These are phyloP conservation scores for Penicillium sp. DNA, from an alignment of 2,329 filamentous ascomycete species.

Conservation along the genomic window DNA sequence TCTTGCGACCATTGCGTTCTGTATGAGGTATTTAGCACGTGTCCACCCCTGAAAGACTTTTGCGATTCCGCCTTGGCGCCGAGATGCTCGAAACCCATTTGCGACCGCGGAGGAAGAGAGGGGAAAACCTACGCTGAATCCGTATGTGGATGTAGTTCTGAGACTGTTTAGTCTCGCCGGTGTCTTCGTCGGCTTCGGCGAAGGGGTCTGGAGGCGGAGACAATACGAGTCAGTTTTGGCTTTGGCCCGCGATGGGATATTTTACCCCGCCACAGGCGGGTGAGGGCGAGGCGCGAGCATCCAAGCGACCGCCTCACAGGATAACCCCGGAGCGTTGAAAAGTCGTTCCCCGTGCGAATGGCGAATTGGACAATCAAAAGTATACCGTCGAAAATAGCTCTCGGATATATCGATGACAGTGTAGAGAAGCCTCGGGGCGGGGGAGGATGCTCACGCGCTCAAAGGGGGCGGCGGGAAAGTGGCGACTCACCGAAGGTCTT, in stretches of 20 bases:
- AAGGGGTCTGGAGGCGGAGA: slow-evolving; percentile 72
- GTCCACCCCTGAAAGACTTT: not conserved
- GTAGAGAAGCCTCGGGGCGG: not conserved
- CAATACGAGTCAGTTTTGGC: slow-evolving; percentile 29
- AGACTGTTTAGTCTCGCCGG: slow-evolving; percentile 87
- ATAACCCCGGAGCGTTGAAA: not conserved
- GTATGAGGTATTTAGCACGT: slow-evolving; percentile 24
- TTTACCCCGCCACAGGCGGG: slow-evolving; percentile 32
- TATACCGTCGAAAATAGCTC: too few relatives aligned
- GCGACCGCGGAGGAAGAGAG: not conserved
- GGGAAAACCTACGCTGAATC: slow-evolving; percentile 77
- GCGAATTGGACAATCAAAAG: not conserved
- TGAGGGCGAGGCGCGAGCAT: not conserved
- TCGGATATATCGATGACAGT: too few relatives aligned
- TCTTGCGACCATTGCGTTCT: slow-evolving; percentile 99
- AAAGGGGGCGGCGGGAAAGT: slow-evolving; percentile 14
- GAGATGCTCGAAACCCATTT: slow-evolving; percentile 2
- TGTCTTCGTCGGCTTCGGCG: slow-evolving; percentile 99
- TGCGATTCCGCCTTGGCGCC: slow-evolving; percentile 3
- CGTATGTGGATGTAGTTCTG: slow-evolving; percentile 99
- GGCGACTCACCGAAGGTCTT: slow-evolving; percentile 76
- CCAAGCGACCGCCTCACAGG: not conserved
- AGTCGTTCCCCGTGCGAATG: too few relatives aligned
- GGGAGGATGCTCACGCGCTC: slow-evolving; percentile 4
- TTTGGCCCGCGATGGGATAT: slow-evolving; percentile 23